Base-by-base conservation (phyloP, 768 basidiomycete species). In the Pisolithus tinctorius region DNA sequence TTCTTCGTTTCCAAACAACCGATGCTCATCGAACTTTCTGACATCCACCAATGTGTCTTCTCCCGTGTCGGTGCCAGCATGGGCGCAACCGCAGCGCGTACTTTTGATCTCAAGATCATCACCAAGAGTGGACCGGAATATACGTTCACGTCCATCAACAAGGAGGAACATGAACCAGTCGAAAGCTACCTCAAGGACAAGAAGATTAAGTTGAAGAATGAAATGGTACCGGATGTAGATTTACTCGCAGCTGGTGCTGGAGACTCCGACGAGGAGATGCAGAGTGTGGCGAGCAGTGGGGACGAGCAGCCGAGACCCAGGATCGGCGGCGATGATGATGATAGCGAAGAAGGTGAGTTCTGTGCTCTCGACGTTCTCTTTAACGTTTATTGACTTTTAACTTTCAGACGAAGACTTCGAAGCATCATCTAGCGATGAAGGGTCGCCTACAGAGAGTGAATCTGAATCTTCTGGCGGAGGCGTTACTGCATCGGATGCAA, bases 1-100 rank as follows among this genome's bases (percentile, higher is more conserved):
- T 92, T 99, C 71, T 98, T 98, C 72, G 92, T 98, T 54, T 93
- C 95, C 50, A 97, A 98, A 69, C 86, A 89, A 58, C 95, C 96
- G 1, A 82, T 83, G 31, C 84, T 96, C 61, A 79, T 97, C 60
- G 91, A 95, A 59, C 83, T 94, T 56, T 79, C 81, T 48, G 92
- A 96, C 59, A 88, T 98, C 55, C 84, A 90, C 56, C 86, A 88
- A 67, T 87, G 89, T 53, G 77, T 92, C 47, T 96, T 98, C 76
- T 95, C 93, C 8, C 88, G 94, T 51, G 88, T 98, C 14, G 91
- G 95, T 14, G 83, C 87, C 1, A 86, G 85, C 44, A 82, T 94
- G 70, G 83, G 81, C 6, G 82, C 84, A 14, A 81, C 86, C 20
- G 87, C 90, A 1, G 89, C 90, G 1, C 88, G 89, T 29, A 96